Conservation (phyloP, 2,329 filamentous ascomycete genomes). For the Canariomyces notabilis region DNA sequence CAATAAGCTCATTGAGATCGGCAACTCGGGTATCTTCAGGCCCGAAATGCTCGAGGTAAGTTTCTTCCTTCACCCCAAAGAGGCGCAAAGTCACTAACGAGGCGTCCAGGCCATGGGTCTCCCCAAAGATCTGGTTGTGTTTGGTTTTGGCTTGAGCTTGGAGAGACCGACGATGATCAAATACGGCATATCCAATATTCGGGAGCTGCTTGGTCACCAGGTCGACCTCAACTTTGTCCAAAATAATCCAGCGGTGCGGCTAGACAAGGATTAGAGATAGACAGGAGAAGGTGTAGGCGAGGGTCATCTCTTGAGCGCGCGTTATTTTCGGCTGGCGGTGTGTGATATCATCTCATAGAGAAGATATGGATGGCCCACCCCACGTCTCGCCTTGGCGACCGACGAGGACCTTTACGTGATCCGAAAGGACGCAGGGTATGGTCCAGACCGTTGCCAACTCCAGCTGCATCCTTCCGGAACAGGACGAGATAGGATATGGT, state of each 20-base stretch:
- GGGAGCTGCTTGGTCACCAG: constrained; percentile 89
- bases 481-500: background rate
- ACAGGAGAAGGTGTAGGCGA: constrained; percentile 7
- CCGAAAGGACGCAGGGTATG: background rate
- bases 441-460: background rate
- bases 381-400: background rate
- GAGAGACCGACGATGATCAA: constrained; percentile 99
- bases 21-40: constrained; percentile 97
- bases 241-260: constrained; percentile 80
- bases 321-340: background rate
- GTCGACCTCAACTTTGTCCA: constrained; percentile 92
- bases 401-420: background rate
- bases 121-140: constrained; percentile 77
- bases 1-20: constrained; percentile 91
- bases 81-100: background rate
- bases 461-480: background rate
- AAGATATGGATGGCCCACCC: background rate
- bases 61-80: background rate
- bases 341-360: background rate
- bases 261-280: constrained; percentile 72
- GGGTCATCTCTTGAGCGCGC: constrained; percentile 1
- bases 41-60: constrained; percentile 76
- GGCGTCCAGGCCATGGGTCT: constrained; percentile 11
- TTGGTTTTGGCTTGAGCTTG: constrained; percentile 86
- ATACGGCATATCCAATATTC: constrained; percentile 83